Evolutionary conservation across 2,329 filamentous ascomycete genomes (phyloP).

Genomic region (Nigrospora osmanthi): DNA sequence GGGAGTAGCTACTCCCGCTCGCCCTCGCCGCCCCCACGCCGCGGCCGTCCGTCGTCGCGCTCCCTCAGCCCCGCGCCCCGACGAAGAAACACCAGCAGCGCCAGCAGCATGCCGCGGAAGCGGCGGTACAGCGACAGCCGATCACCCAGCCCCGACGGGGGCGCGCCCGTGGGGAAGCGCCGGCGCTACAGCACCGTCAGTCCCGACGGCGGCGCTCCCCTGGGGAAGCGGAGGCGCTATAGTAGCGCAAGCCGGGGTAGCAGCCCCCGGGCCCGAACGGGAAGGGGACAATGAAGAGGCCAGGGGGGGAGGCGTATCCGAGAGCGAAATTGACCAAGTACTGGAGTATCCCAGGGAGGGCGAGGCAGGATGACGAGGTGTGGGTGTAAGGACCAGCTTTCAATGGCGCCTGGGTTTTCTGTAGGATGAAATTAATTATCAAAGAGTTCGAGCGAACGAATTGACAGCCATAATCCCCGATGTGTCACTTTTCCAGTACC

Average conservation of each 20-base stretch:
- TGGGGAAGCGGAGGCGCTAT: constrained; percentile 4
- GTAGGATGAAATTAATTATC: no score
- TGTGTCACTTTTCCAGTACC: no score
- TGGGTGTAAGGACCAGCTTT: no score
- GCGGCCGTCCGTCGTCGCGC: constrained; percentile 4
- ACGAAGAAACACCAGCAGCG: constrained; percentile 5
- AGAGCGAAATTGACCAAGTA: no score
- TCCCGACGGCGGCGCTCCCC: constrained; percentile 3
- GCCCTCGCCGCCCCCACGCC: constrained; percentile 3
- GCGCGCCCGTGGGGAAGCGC: constrained; percentile 5
- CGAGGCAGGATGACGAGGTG: no score
- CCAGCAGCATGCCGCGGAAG: constrained; percentile 4
- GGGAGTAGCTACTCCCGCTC: constrained; percentile 5
- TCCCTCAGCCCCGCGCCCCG: constrained; percentile 3
- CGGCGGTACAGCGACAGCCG: constrained; percentile 4
- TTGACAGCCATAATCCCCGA: no score
- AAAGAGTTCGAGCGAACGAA: no score
- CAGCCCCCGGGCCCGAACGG: neutral
- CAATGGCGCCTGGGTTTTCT: no score
- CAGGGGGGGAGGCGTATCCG: no score
- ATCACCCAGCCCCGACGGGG: constrained; percentile 4
- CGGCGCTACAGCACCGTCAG: constrained; percentile 6
- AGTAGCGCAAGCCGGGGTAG: constrained; percentile 3
- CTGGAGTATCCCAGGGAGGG: no score
- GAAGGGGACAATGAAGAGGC: neutral